These are phyloP conservation scores for Phyllosticta citribraziliensis DNA, from an alignment of 2,329 filamentous ascomycete genomes.

Conservation along the genomic window DNA sequence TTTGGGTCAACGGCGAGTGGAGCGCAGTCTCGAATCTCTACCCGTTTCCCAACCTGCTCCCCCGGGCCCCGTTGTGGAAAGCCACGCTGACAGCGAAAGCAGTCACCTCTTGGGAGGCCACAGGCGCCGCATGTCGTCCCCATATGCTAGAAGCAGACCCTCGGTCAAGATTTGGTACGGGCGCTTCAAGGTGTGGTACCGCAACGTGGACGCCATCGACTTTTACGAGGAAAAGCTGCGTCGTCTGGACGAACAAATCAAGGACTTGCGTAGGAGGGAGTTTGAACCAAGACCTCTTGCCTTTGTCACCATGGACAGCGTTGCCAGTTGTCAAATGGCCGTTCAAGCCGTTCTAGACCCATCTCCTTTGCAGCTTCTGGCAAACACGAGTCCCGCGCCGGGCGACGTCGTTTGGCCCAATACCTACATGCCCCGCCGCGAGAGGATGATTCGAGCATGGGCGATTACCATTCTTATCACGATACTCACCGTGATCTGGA, in stretches of 20 bases:
- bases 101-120: constrained; percentile 46
- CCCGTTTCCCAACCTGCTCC: constrained; percentile 40
- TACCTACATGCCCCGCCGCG: constrained; percentile 68
- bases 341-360: constrained; percentile 91
- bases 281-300: constrained; percentile 75
- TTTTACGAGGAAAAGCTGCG: constrained; percentile 85
- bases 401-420: constrained; percentile 93
- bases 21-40: constrained; percentile 38
- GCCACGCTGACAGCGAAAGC: constrained; percentile 43
- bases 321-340: constrained; percentile 86
- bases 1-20: constrained; percentile 47
- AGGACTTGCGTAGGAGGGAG: constrained; percentile 58
- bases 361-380: constrained; percentile 73
- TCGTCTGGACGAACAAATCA: constrained; percentile 65
- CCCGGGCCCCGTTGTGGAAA: constrained; percentile 22
- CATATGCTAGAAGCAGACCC: constrained; percentile 46
- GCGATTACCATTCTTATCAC: constrained; percentile 73
- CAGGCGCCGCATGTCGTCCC: constrained; percentile 11
- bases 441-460: constrained; percentile 72
- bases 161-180: constrained; percentile 71
- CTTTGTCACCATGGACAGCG: constrained; percentile 96
- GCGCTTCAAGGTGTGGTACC: constrained; percentile 59
- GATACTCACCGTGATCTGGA: constrained; percentile 79
- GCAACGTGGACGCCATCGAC: constrained; percentile 79
- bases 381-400: constrained; percentile 77